phyloP scores from a whole-genome alignment of 2,329 filamentous ascomycete species.

The Venturia oleaginea region DNA sequence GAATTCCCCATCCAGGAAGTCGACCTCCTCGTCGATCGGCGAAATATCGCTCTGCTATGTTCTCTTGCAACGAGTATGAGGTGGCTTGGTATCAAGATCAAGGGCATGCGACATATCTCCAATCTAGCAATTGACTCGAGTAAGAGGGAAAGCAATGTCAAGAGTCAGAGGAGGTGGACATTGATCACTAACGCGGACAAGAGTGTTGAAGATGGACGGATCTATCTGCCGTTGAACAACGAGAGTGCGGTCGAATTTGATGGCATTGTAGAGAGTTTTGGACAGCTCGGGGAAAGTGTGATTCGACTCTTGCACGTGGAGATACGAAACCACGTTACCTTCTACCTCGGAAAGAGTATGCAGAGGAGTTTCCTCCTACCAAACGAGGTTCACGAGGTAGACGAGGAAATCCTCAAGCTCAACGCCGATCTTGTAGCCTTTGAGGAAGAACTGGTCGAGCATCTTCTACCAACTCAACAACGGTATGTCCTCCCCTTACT shows the following conservation, averaged over 20 bases:
- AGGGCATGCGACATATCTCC: conserved; percentile 74
- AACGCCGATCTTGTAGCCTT: conserved; percentile 80
- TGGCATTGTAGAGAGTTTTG: conserved; percentile 72
- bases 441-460: conserved; percentile 69
- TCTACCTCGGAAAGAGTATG: conserved; percentile 58
- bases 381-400: conserved; percentile 66
- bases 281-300: conserved; percentile 67
- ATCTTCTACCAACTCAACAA: conserved; percentile 60
- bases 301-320: conserved; percentile 84
- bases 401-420: conserved; percentile 70
- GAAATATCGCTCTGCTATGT: conserved; percentile 69
- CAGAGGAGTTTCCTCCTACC: conserved; percentile 44
- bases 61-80: conserved; percentile 96
- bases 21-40: conserved; percentile 12
- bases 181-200: conserved; percentile 52
- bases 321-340: conserved; percentile 73
- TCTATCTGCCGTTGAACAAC: conserved; percentile 79
- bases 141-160: conserved; percentile 28
- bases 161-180: conserved; percentile 65
- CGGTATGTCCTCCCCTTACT: conserved; percentile 8
- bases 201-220: conserved; percentile 49
- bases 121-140: conserved; percentile 60
- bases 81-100: conserved; percentile 81
- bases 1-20: conserved; percentile 30
- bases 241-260: conserved; percentile 85